Conservation (phyloP, 768 basidiomycete genomes). For the Crucibulum laeve region DNA sequence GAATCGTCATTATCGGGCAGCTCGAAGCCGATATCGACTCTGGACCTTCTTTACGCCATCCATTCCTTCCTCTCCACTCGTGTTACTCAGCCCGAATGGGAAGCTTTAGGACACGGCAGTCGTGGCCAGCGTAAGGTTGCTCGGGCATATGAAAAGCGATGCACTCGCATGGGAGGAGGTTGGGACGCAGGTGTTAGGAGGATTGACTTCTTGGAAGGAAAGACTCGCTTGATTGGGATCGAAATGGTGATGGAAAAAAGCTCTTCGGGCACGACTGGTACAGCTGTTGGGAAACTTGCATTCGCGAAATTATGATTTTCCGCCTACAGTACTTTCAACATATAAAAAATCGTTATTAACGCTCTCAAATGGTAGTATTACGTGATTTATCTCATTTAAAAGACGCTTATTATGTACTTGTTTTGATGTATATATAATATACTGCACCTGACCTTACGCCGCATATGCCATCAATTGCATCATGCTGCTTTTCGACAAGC, state of each 20-base stretch:
- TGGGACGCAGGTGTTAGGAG: constrained; percentile 69
- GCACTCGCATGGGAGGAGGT: constrained; percentile 54
- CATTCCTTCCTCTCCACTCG: constrained; percentile 50
- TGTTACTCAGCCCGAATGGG: constrained; percentile 67
- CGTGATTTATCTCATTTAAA: too few species aligned
- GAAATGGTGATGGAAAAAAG: constrained; percentile 33
- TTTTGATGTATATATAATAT: too few species aligned
- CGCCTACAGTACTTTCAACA: too few species aligned
- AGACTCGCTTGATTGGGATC: constrained; percentile 56
- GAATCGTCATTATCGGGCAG: not conserved
- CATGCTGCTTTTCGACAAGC: too few species aligned
- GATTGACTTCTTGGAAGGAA: constrained; percentile 62
- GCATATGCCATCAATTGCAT: too few species aligned
- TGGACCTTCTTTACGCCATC: constrained; percentile 59
- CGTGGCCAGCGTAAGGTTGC: constrained; percentile 55
- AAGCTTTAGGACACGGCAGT: constrained; percentile 48
- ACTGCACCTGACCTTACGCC: too few species aligned
- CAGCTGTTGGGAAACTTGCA: too few species aligned
- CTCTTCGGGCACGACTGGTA: too few species aligned
- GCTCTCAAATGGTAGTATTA: too few species aligned
- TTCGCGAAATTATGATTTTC: too few species aligned
- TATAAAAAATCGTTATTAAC: too few species aligned
- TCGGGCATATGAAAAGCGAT: constrained; percentile 59
- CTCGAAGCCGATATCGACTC: constrained; percentile 42
- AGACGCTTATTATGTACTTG: too few species aligned